Conservation (phyloP, 805 yeast species). For the Candida germanica region DNA sequence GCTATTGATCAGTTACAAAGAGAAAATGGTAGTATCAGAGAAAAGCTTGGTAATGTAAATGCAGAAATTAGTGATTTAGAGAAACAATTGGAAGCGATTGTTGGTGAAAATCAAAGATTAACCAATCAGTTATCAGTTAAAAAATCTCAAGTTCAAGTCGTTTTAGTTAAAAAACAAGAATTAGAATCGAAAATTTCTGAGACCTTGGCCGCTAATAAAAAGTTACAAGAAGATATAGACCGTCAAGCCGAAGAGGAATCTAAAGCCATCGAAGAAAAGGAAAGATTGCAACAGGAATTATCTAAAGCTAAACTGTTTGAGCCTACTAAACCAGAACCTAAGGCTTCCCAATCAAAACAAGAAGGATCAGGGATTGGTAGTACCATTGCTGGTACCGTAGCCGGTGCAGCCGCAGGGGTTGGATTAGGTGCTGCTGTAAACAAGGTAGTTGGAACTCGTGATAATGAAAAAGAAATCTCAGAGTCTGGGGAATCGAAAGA, state of each 20-base stretch:
- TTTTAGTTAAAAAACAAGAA: conserved; percentile 48
- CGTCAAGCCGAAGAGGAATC: conserved; percentile 15
- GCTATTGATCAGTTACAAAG: conserved; percentile 66
- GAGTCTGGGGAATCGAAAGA: background rate
- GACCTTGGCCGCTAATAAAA: conserved; percentile 19
- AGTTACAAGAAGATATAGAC: conserved; percentile 23
- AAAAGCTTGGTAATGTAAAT: conserved; percentile 61
- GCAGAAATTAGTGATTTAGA: conserved; percentile 62
- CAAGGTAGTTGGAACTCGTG: background rate
- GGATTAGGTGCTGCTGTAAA: conserved; percentile 16
- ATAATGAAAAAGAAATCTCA: background rate
- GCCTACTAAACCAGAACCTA: conserved; percentile 12
- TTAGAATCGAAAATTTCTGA: conserved; percentile 28
- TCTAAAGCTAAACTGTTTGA: conserved; percentile 14
- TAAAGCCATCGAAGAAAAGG: conserved; percentile 16
- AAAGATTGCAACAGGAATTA: conserved; percentile 9
- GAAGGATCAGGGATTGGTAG: too few relatives aligned
- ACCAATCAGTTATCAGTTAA: conserved; percentile 62
- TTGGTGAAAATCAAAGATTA: conserved; percentile 58
- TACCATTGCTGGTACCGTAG: conserved; percentile 15
- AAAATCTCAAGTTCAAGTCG: conserved; percentile 65
- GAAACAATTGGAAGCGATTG: conserved; percentile 49
- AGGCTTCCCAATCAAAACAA: background rate
- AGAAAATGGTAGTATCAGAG: conserved; percentile 63
- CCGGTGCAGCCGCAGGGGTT: conserved; percentile 19